A percentile compares a stretch with the other conserved stretches of the same genome.
phyloP scores from a whole-genome alignment of 2,329 filamentous ascomycete genomes.

The Coniella vitis region DNA sequence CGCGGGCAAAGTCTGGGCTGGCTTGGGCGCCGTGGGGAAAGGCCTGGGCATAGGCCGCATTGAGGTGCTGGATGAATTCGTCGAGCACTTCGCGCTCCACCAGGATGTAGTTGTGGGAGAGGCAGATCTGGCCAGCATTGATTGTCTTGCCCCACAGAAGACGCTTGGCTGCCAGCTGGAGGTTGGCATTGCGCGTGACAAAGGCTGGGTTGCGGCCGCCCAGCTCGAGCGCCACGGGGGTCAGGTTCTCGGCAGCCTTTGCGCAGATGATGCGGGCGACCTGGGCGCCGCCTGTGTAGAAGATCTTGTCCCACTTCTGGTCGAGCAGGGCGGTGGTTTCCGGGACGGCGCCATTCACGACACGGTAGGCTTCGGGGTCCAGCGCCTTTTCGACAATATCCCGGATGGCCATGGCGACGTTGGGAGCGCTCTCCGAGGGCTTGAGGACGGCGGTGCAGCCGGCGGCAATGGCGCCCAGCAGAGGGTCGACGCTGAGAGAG shows the following conservation, averaged over 20 bases:
- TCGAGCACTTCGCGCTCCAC: conserved; percentile 69
- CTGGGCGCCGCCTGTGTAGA: conserved; percentile 76
- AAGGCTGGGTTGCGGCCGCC: conserved; percentile 91
- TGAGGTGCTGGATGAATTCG: conserved; percentile 67
- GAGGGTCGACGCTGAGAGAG: conserved; percentile 68
- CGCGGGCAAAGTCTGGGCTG: conserved; percentile 72
- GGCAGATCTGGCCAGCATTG: conserved; percentile 86
- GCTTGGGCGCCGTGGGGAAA: conserved; percentile 74
- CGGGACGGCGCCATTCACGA: conserved; percentile 73
- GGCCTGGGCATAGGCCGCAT: conserved; percentile 65
- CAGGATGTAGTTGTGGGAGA: conserved; percentile 87
- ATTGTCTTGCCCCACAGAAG: conserved; percentile 83
- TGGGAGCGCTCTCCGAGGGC: conserved; percentile 76
- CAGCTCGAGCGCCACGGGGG: conserved; percentile 82
- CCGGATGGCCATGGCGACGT: conserved; percentile 70
- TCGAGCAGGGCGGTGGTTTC: conserved; percentile 79
- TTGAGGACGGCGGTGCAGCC: conserved; percentile 89
- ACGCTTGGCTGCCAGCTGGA: conserved; percentile 72
- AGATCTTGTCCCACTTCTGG: conserved; percentile 95
- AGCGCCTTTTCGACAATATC: conserved; percentile 70
- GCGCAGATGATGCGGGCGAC: conserved; percentile 85
- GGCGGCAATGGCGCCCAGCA: conserved; percentile 85
- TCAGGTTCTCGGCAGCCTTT: conserved; percentile 83
- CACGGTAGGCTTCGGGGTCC: conserved; percentile 67
- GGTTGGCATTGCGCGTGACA: conserved; percentile 74